Percentiles rank a stretch among this genome's conserved stretches.
Conservation (phyloP, 1,284 basidiomycete species). For the Ustilago vetiveriae region DNA sequence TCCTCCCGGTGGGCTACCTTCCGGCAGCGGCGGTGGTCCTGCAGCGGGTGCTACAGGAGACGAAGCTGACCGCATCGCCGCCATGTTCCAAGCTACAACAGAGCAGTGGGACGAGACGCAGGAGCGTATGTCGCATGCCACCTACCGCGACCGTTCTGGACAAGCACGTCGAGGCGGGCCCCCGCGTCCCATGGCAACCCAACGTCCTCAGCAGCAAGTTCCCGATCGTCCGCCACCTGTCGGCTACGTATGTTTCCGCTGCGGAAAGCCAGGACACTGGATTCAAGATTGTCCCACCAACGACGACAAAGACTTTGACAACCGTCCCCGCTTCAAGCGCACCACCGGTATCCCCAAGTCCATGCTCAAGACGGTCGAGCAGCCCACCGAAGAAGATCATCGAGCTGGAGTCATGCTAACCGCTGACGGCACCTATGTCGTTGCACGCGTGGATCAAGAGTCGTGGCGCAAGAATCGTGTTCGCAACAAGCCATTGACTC, state of each 20-base stretch:
- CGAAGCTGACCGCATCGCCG: constrained; percentile 74
- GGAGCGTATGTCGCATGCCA: constrained; percentile 87
- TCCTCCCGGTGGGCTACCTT: not conserved
- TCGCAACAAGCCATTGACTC: constrained; percentile 58
- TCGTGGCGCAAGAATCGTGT: constrained; percentile 61
- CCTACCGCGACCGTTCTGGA: constrained; percentile 59
- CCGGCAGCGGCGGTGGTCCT: constrained; percentile 4
- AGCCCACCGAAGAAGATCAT: constrained; percentile 58
- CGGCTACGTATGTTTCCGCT: constrained; percentile 99
- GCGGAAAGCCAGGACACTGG: constrained; percentile 95
- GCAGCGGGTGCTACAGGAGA: constrained; percentile 35
- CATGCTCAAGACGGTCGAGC: constrained; percentile 95
- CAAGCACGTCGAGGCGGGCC: constrained; percentile 58
- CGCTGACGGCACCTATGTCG: constrained; percentile 64
- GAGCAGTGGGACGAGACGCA: constrained; percentile 95
- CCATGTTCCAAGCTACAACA: constrained; percentile 91
- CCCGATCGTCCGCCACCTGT: constrained; percentile 59
- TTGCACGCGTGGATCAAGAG: constrained; percentile 61
- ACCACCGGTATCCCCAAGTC: constrained; percentile 97
- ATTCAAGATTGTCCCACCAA: constrained; percentile 99
- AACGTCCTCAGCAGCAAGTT: constrained; percentile 35
- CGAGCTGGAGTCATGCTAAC: constrained; percentile 65
- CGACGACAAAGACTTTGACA: constrained; percentile 91
- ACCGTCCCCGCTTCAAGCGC: constrained; percentile 92
- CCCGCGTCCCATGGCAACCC: constrained; percentile 35